Conservation (phyloP, 192 early-diverging fungal species). For the Oehlia diaphana region DNA sequence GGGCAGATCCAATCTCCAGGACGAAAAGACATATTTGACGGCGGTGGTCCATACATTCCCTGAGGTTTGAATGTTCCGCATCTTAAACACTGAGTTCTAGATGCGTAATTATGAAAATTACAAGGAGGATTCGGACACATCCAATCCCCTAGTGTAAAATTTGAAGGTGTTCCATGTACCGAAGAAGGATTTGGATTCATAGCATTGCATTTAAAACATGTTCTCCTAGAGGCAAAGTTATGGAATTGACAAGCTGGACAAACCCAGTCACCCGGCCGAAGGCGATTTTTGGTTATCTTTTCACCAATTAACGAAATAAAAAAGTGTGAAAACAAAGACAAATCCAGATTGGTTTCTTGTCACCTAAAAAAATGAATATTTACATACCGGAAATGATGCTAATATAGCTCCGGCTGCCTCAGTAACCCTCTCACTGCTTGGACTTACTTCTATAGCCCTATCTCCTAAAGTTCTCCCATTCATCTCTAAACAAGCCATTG, state of each 20-base stretch:
- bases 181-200: constrained; percentile 47
- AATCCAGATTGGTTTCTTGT: not conserved
- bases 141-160: constrained; percentile 63
- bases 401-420: constrained; percentile 57
- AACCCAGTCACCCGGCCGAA: constrained; percentile 74
- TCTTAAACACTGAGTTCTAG: constrained; percentile 54
- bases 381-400: constrained; percentile 56
- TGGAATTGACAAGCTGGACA: constrained; percentile 69
- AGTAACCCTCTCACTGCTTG: constrained; percentile 59
- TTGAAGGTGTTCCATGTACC: constrained; percentile 40
- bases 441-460: constrained; percentile 62
- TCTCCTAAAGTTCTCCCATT: constrained; percentile 63
- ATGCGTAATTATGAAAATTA: constrained; percentile 65
- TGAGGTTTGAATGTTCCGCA: constrained; percentile 49
- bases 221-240: constrained; percentile 66
- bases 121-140: constrained; percentile 60
- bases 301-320: constrained; percentile 6
- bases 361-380: not conserved
- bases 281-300: constrained; percentile 39
- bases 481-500: constrained; percentile 57
- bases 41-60: constrained; percentile 32
- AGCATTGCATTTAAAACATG: constrained; percentile 69
- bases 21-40: constrained; percentile 46
- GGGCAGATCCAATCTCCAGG: constrained; percentile 79
- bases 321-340: not conserved